Evolutionary conservation across 257 asterid genomes (phyloP), one percentile per base, ranked within the genome.

Genomic region (Solanum neorickii): DNA sequence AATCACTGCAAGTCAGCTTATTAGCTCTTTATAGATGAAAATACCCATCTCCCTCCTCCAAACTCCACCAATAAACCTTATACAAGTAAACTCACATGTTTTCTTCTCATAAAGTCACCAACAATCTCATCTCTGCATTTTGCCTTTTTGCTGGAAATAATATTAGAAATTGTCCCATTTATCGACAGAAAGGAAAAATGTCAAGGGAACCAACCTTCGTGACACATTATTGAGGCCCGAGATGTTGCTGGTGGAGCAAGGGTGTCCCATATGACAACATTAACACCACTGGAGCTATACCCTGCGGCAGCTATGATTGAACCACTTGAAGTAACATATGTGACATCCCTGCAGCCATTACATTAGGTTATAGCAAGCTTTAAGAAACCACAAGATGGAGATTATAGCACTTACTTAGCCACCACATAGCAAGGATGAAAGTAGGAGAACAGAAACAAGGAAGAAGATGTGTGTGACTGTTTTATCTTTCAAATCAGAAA

Each of bases 271-370:
- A 97, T 92, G 83, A 96, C 99, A 85, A 97, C 99, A 90, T 97
- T 97, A 82, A 93, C 92, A 20, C 98, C 99, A 87, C 87, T 94
- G 89, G 99, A 95, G 91, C 97, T 95, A 91, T 95, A 91, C 41
- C 99, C 99, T 85, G 99, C 98, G 25, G 99, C 98, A 88, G 98
- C 99, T 83, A 96, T 92, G 88, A 97, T 94, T 74, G 99, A 97
- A 86, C 98, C 99, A 87, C 99, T 95, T 11, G 97, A 94, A 21
- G 98, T 94, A 90, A 96, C 96, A 92, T 95, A 96, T 62, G 96
- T 94, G 33, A 92, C 99, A 90, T 97, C 99, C 93, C 99, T 97
- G 90, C 88, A 92, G 86, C 76, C 46, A 83, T 86, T 49, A 47
- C 27, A 47, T 47, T 39, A 6, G 56, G 68, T 27, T 59, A 77